Base-by-base conservation (phyloP, 2,329 filamentous ascomycete species). In the Lachnum nothofagi region DNA sequence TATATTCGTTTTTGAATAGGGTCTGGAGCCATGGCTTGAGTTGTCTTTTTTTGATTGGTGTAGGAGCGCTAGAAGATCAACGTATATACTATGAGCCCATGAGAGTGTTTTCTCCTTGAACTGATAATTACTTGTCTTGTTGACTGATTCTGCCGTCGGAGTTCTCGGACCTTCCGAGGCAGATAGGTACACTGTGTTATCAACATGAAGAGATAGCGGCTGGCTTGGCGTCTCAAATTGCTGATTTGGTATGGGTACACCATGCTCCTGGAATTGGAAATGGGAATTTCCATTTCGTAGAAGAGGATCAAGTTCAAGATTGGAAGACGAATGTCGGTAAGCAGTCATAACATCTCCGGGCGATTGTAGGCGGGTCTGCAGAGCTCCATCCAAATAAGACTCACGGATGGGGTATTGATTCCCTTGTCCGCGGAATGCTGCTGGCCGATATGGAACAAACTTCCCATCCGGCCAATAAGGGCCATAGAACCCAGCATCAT, bases 1-100 rank as follows among this genome's bases (percentile, higher is more conserved):
- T 31, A 80, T 74, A 27, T 76, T 67, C 59, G 77, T 71, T 57
- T 73, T 80, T 1, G 73, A 67, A 12, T 70, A 67, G 9, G 68
- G 39, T 43, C 67, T 68, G 23, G 53, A 62, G 5, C 65, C 64
- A 34, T 68, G 65, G 20, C 66, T 64, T 17, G 63, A 62, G 16
- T 64, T 63, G 2, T 70, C 65, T 59, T 74, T 82, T 49, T 79
- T 82, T 17, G 72, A 72, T 44, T 79, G 75, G 52, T 86, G 80
- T 5, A 87, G 71, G 55, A 79, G 80, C 8, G 80, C 70, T 3
- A 91, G 69, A 6, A 91, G 74, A 54, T 88, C 83, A 41, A 86
- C 73, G 65, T 91, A 91, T 25, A 83, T 78, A 56, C 76, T 75
- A 63, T 90, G 83, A n/a, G 86, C 86, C 69, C 82, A 83, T 12